phyloP scores from a whole-genome alignment of 768 basidiomycete genomes.

The Candolleomyces eurysporus region DNA sequence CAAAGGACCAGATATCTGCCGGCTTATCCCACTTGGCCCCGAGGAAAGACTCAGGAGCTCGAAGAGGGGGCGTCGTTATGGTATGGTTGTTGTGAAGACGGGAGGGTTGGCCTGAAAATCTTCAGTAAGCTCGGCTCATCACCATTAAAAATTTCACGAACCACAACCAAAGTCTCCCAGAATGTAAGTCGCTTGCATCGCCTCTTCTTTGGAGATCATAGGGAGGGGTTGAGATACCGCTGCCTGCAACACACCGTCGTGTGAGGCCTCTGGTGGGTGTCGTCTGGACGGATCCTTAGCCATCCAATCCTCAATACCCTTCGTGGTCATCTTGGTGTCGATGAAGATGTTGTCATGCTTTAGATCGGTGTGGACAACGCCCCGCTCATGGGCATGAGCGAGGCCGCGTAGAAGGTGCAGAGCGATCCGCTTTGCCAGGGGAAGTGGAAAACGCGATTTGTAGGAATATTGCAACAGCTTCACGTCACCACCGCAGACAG shows the following conservation, averaged over 20 bases:
- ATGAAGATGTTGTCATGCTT: too few relatives aligned
- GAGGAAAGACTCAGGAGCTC: constrained; percentile 28
- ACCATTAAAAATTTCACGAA: constrained; percentile 8
- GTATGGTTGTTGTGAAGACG: constrained; percentile 11
- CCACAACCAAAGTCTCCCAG: constrained; percentile 27
- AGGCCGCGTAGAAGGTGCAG: too few relatives aligned
- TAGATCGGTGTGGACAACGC: too few relatives aligned
- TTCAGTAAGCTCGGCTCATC: neutral
- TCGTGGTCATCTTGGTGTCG: neutral
- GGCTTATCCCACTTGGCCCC: constrained; percentile 23
- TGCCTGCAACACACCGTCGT: constrained; percentile 20
- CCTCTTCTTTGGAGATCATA: constrained; percentile 19
- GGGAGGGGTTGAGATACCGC: constrained; percentile 27
- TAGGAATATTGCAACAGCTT: neutral
- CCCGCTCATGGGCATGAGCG: too few relatives aligned
- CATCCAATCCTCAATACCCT: constrained; percentile 15
- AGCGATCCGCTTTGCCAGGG: too few relatives aligned
- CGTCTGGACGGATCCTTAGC: constrained; percentile 15
- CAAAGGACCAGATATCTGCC: constrained; percentile 31
- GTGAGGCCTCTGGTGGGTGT: constrained; percentile 19
- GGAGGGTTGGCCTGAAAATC: constrained; percentile 15
- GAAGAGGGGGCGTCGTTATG: constrained; percentile 20
- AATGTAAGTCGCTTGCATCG: constrained; percentile 19
- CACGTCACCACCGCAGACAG: constrained; percentile 24
- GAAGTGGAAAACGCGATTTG: too few relatives aligned